Percentiles rank a stretch among this genome's conserved stretches.
phyloP scores from a whole-genome alignment of 2,329 filamentous ascomycete genomes.

The Aspergillus udagawae region DNA sequence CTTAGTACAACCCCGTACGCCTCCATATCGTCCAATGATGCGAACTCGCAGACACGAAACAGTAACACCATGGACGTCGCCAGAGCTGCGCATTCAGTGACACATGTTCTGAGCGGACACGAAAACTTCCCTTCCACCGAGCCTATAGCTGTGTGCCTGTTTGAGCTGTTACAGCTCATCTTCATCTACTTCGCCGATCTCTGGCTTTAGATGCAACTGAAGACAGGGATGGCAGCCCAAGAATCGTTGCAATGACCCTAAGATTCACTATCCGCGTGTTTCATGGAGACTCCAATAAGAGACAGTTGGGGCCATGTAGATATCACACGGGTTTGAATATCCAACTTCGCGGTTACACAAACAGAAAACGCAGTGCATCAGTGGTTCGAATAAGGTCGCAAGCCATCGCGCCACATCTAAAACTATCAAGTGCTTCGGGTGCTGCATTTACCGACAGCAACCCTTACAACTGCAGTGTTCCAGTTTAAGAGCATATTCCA shows the following conservation, averaged over 20 bases:
- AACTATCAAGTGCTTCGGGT: neutral
- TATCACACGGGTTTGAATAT: neutral
- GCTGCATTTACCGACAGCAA: neutral
- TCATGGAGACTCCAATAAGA: neutral
- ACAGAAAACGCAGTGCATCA: neutral
- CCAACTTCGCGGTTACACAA: neutral
- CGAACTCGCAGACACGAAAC: neutral
- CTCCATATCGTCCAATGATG: neutral
- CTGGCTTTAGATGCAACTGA: neutral
- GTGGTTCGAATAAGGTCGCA: neutral
- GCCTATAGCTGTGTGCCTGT: neutral
- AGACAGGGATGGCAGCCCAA: neutral
- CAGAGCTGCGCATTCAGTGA: neutral
- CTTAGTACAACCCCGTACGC: neutral
- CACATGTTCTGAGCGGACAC: neutral
- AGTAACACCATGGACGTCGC: neutral
- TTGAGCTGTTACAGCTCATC: neutral
- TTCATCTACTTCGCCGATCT: neutral
- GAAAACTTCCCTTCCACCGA: neutral
- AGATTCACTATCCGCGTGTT: neutral
- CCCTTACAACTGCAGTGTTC: neutral
- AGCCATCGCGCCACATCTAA: neutral
- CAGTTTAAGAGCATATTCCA: neutral
- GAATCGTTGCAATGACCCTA: neutral
- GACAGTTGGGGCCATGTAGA: neutral